Percentiles rank a stretch among this genome's conserved stretches.
These are phyloP conservation scores for Flaveria linearis DNA, from an alignment of 129 eudicot genomes.

Conservation along the genomic window DNA sequence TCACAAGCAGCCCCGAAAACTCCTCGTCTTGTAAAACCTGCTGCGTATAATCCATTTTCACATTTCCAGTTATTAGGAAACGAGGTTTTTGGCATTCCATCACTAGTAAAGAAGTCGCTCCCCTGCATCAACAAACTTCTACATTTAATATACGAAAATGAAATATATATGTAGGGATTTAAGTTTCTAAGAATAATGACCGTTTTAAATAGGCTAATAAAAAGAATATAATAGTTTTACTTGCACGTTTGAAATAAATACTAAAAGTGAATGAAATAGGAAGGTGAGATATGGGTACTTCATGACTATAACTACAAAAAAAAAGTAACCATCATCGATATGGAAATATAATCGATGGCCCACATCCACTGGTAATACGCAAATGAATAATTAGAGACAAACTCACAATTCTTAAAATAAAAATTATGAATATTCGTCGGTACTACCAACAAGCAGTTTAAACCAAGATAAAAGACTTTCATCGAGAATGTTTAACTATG, in stretches of 20 bases:
- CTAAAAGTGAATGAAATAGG: too few species aligned
- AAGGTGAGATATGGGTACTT: constrained; percentile 12
- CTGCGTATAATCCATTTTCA: constrained; percentile 63
- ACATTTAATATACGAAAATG: neutral
- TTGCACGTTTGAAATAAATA: neutral
- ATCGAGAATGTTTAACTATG: too few species aligned
- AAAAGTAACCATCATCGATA: neutral
- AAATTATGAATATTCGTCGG: too few species aligned
- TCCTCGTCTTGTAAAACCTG: constrained; percentile 65
- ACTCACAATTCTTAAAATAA: too few species aligned
- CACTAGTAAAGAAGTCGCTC: constrained; percentile 46
- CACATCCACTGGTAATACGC: too few species aligned
- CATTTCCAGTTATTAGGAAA: constrained; percentile 79
- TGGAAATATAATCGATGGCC: neutral
- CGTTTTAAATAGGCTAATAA: too few species aligned
- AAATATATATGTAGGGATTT: neutral
- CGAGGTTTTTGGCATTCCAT: constrained; percentile 62
- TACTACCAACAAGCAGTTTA: too few species aligned
- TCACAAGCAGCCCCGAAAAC: constrained; percentile 60
- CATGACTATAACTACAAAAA: constrained; percentile 41
- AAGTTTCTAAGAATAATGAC: neutral
- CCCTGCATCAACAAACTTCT: constrained; percentile 32
- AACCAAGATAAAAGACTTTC: too few species aligned
- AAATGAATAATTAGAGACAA: too few species aligned
- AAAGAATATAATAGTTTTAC: too few species aligned